These are phyloP conservation scores for Spirogloea muscicola DNA, from an alignment of 139 green algal species.

Conservation along the genomic window DNA sequence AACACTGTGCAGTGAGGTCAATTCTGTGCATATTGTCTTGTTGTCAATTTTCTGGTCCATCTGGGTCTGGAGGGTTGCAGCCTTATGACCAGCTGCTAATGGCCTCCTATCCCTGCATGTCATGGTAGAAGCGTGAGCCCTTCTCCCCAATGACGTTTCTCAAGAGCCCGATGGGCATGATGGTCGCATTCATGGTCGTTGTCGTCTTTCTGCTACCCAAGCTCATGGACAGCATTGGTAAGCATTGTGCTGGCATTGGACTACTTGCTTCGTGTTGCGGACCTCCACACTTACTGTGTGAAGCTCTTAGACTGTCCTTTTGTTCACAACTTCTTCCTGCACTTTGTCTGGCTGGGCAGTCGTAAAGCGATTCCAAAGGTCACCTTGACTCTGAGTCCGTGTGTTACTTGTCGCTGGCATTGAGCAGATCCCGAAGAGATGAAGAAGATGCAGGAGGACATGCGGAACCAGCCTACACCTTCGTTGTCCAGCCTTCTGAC, in stretches of 20 bases:
- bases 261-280: no score
- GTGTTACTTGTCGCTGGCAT: no score
- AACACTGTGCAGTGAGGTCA: no score
- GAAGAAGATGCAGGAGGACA: slow-evolving; percentile 10
- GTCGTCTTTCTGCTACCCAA: neutral
- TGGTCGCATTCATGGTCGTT: neutral
- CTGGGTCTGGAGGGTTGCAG: no score
- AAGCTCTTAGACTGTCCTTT: neutral
- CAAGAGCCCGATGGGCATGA: slow-evolving; percentile 9
- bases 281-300: neutral
- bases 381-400: no score
- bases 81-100: no score
- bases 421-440: slow-evolving; percentile 3
- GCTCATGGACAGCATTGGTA: slow-evolving; percentile 1
- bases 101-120: no score
- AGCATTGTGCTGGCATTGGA: no score
- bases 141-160: neutral
- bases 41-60: no score
- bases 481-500: slow-evolving; percentile 2
- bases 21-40: no score
- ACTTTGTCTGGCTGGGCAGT: no score
- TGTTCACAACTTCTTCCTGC: neutral
- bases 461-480: neutral
- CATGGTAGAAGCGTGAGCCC: neutral
- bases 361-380: no score